Percentiles rank a stretch among this genome's conserved stretches.
Evolutionary conservation across 176 grass and related monocot species (phyloP).

Genomic region (Rhynchospora pubera): DNA sequence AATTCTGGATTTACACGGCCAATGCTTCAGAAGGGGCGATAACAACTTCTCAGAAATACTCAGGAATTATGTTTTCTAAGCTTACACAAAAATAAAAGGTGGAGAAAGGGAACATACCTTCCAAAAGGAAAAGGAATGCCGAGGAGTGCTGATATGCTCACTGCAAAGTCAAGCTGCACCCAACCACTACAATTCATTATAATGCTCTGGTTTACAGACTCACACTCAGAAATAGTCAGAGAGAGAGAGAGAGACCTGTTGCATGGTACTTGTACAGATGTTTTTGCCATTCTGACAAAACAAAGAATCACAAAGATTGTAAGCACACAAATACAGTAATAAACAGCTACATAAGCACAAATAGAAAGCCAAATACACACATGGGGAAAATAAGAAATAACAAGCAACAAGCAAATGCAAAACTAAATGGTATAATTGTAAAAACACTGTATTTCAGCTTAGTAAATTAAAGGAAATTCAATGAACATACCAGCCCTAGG

Average conservation of each 20-base stretch:
- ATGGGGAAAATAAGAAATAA: constrained; percentile 15
- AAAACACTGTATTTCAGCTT: background rate
- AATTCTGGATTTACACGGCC: constrained; percentile 83
- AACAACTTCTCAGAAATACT: constrained; percentile 19
- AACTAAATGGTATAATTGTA: background rate
- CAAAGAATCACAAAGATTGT: constrained; percentile 25
- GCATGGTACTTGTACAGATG: constrained; percentile 70
- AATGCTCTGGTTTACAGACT: background rate
- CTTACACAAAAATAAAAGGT: background rate
- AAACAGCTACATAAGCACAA: constrained; percentile 20
- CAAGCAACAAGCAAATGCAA: background rate
- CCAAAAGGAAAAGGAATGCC: constrained; percentile 98
- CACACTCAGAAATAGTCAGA: background rate
- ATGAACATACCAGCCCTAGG: constrained; percentile 55
- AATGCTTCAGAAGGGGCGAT: constrained; percentile 52
- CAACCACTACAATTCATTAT: constrained; percentile 23
- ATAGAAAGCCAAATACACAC: constrained; percentile 15
- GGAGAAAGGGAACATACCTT: constrained; percentile 39
- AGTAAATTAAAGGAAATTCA: constrained; percentile 4
- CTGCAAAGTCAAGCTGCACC: constrained; percentile 89
- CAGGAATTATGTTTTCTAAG: constrained; percentile 10
- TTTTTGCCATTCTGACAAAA: constrained; percentile 63
- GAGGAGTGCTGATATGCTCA: constrained; percentile 83
- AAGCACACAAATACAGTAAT: constrained; percentile 21
- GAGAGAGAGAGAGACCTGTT: constrained; percentile 45